phyloP scores from a whole-genome alignment of 2,329 filamentous ascomycete species.

The Chaetomiaceae sp. region DNA sequence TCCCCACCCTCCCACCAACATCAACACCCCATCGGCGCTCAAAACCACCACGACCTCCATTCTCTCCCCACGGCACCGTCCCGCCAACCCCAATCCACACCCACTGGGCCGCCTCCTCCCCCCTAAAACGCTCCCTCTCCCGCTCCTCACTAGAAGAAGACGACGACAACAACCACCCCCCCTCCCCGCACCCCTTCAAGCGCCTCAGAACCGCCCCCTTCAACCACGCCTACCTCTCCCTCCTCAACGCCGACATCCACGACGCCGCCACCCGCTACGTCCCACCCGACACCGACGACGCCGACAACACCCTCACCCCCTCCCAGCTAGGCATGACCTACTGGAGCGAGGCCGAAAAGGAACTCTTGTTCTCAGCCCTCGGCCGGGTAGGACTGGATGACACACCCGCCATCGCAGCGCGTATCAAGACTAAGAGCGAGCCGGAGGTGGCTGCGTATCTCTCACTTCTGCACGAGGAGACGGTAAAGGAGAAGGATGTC shows the following conservation, averaged over 20 bases:
- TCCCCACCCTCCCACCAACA: not conserved
- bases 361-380: slow-evolving; percentile 62
- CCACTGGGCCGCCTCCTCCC: not conserved
- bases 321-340: slow-evolving; percentile 63
- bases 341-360: slow-evolving; percentile 72
- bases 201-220: slow-evolving; percentile 38
- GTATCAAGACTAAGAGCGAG: slow-evolving; percentile 66
- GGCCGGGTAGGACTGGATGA: slow-evolving; percentile 60
- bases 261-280: slow-evolving; percentile 42
- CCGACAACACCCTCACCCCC: slow-evolving; percentile 29
- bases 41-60: not conserved
- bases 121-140: slow-evolving; percentile 17
- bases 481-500: slow-evolving; percentile 21
- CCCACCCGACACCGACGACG: slow-evolving; percentile 13
- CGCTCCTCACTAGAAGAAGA: too few species aligned
- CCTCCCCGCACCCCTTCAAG: slow-evolving; percentile 34
- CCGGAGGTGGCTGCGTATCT: slow-evolving; percentile 71
- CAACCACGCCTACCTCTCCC: slow-evolving; percentile 44
- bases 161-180: not conserved
- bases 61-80: slow-evolving; percentile 11
- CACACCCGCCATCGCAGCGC: slow-evolving; percentile 55
- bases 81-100: slow-evolving; percentile 10
- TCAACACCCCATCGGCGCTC: not conserved
- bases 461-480: slow-evolving; percentile 49
- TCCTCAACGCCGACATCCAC: slow-evolving; percentile 56